Evolutionary conservation across 2,329 filamentous ascomycete genomes (phyloP).

Genomic region (Venturia asperata): DNA sequence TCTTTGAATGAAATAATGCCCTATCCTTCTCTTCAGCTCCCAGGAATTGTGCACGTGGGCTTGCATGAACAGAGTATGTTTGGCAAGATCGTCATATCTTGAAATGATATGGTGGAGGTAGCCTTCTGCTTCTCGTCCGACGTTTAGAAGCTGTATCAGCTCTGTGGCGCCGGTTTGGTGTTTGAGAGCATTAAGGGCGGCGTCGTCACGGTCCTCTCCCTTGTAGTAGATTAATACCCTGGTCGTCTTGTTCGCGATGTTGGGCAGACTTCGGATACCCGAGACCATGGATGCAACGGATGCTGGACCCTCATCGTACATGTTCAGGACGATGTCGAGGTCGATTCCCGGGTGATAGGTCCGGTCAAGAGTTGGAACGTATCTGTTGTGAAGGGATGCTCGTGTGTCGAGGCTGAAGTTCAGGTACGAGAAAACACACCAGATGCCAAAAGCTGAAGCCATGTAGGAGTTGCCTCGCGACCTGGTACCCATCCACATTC

Average conservation of each 20-base stretch:
- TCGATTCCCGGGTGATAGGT: conserved; percentile 24
- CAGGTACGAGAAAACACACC: neutral
- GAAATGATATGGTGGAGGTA: conserved; percentile 42
- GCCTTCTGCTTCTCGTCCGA: conserved; percentile 41
- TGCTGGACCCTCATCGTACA: conserved; percentile 31
- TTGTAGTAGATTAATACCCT: conserved; percentile 31
- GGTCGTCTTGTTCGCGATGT: conserved; percentile 22
- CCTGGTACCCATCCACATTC: neutral
- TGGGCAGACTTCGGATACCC: conserved; percentile 24
- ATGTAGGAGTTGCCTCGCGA: neutral
- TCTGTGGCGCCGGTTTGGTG: conserved; percentile 25
- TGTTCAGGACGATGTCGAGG: conserved; percentile 34
- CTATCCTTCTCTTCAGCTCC: conserved; percentile 34
- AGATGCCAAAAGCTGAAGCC: neutral
- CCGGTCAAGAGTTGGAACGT: conserved; percentile 22
- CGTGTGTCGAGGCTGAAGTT: neutral
- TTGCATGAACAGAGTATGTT: conserved; percentile 44
- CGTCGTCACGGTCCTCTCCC: conserved; percentile 23
- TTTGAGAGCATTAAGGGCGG: conserved; percentile 21
- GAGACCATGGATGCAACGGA: conserved; percentile 26
- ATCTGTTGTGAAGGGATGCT: neutral
- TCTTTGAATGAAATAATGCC: conserved; percentile 33
- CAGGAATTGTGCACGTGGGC: conserved; percentile 36
- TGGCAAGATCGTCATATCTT: conserved; percentile 38
- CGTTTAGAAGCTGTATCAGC: conserved; percentile 31